These are phyloP conservation scores for Exserohilum rostratum DNA, from an alignment of 2,329 filamentous ascomycete species.

Conservation along the genomic window DNA sequence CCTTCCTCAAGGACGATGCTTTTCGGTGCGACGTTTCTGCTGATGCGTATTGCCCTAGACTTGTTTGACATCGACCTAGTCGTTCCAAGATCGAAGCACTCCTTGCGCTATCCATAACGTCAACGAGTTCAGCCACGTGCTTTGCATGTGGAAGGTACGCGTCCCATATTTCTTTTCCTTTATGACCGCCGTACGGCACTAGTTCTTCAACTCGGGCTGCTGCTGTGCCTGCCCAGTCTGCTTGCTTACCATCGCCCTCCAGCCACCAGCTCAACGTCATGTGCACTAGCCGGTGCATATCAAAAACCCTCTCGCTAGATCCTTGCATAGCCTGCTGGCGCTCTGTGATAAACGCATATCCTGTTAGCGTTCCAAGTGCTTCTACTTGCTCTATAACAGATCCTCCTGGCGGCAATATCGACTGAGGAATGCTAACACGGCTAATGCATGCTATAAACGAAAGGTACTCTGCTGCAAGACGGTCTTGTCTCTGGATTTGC, in stretches of 20 bases:
- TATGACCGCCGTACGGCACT: slow-evolving; percentile 22
- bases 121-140: slow-evolving; percentile 9
- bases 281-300: slow-evolving; percentile 46
- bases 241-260: slow-evolving; percentile 18
- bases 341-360: slow-evolving; percentile 42
- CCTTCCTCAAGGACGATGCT: background rate
- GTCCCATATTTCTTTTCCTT: slow-evolving; percentile 31
- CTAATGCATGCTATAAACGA: slow-evolving; percentile 47
- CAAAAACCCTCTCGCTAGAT: slow-evolving; percentile 18
- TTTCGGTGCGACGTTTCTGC: background rate
- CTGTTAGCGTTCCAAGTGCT: slow-evolving; percentile 42
- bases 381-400: slow-evolving; percentile 29
- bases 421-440: slow-evolving; percentile 41
- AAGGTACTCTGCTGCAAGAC: slow-evolving; percentile 45
- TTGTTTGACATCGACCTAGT: slow-evolving; percentile 15
- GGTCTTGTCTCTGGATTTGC: slow-evolving; percentile 39
- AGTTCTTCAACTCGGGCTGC: slow-evolving; percentile 27
- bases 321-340: slow-evolving; percentile 8
- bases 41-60: slow-evolving; percentile 8
- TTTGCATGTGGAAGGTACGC: slow-evolving; percentile 43
- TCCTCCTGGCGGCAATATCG: slow-evolving; percentile 35
- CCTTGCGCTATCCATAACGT: background rate
- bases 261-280: slow-evolving; percentile 45
- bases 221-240: slow-evolving; percentile 20
- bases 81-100: slow-evolving; percentile 15